phyloP scores from a whole-genome alignment of 768 basidiomycete species.

The Chalciporus pseudorubinellus region DNA sequence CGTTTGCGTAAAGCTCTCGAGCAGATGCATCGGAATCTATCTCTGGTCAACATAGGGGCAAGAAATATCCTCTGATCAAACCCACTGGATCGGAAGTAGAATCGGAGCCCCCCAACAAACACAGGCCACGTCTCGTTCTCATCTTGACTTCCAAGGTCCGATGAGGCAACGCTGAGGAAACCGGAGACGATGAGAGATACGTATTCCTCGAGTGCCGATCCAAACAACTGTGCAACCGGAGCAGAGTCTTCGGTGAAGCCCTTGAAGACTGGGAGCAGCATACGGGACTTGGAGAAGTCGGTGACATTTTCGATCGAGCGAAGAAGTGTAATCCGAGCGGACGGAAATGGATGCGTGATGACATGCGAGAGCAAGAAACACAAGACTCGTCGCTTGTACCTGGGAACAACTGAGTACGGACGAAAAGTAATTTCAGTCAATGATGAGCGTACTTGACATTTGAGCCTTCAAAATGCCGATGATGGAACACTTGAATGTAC shows the following conservation, averaged over 20 bases:
- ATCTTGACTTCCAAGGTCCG: slow-evolving; percentile 44
- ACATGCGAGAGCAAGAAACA: slow-evolving; percentile 83
- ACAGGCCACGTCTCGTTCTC: slow-evolving; percentile 46
- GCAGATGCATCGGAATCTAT: slow-evolving; percentile 41
- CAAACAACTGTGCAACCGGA: slow-evolving; percentile 35
- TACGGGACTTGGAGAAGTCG: slow-evolving; percentile 45
- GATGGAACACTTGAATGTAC: slow-evolving; percentile 60
- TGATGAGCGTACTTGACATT: slow-evolving; percentile 47
- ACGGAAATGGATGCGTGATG: slow-evolving; percentile 48
- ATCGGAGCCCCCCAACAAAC: slow-evolving; percentile 44
- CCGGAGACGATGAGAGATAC: slow-evolving; percentile 39
- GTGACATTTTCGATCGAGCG: slow-evolving; percentile 39
- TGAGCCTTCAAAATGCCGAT: slow-evolving; percentile 46
- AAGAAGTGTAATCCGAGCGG: slow-evolving; percentile 55
- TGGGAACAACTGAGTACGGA: slow-evolving; percentile 25
- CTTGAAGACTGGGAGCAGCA: slow-evolving; percentile 60
- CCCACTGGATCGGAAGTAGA: slow-evolving; percentile 48
- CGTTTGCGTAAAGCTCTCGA: slow-evolving; percentile 40
- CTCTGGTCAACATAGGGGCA: neutral
- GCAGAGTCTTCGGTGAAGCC: slow-evolving; percentile 27
- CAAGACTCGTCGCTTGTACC: slow-evolving; percentile 68
- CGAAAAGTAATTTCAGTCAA: neutral
- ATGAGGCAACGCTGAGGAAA: slow-evolving; percentile 48
- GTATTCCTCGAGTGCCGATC: slow-evolving; percentile 36
- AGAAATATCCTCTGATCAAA: slow-evolving; percentile 5